A percentile compares a stretch with the other conserved stretches of the same genome.
These are phyloP conservation scores for Zelopaecilomyces penicillatus DNA, from an alignment of 2,329 filamentous ascomycete species.

Conservation along the genomic window DNA sequence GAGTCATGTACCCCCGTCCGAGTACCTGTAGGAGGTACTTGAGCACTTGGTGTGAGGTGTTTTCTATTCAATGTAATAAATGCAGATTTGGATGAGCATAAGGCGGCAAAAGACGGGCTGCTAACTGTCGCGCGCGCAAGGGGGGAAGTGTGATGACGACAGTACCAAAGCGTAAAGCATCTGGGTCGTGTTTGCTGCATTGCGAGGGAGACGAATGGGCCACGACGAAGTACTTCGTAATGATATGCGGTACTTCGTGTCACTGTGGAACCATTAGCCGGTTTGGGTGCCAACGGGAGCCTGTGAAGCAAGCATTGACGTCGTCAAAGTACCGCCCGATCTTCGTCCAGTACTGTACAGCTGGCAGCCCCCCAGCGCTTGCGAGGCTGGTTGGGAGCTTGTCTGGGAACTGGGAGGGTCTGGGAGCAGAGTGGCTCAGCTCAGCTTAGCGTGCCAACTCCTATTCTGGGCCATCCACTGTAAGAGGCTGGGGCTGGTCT, in stretches of 20 bases:
- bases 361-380: not conserved
- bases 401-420: conserved; percentile 1
- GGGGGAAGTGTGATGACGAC: conserved; percentile 9
- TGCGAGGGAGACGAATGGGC: too few relatives aligned
- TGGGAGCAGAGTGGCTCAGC: conserved; percentile 8
- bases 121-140: conserved; percentile 1
- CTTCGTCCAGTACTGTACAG: not conserved
- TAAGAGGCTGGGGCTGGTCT: conserved; percentile 1
- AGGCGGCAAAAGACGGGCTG: too few relatives aligned
- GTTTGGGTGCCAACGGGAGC: too few relatives aligned
- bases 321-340: not conserved
- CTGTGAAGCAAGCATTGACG: not conserved
- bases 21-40: too few relatives aligned
- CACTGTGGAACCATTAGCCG: too few relatives aligned
- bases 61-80: too few relatives aligned
- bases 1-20: too few relatives aligned
- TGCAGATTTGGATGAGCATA: too few relatives aligned
- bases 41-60: too few relatives aligned
- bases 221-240: conserved; percentile 1
- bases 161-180: not conserved
- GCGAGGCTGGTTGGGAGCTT: not conserved
- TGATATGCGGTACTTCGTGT: not conserved
- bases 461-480: conserved; percentile 10
- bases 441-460: conserved; percentile 7
- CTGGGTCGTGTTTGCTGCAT: too few relatives aligned